Evolutionary conservation across 306 rosid genomes (phyloP).

Genomic region (Crotalaria pallida): DNA sequence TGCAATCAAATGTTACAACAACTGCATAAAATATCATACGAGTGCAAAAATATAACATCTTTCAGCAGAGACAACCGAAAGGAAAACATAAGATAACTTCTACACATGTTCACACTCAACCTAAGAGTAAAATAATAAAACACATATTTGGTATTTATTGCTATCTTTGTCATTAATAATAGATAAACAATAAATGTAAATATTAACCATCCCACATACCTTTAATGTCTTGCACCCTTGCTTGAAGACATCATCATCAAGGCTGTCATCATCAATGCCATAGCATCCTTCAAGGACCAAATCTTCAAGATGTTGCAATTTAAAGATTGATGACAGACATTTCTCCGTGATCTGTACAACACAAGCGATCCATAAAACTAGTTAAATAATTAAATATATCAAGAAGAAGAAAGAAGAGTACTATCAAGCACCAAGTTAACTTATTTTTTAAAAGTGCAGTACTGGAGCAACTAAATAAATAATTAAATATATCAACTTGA

Average conservation of each 20-base stretch:
- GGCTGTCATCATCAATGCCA: constrained; percentile 69
- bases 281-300: constrained; percentile 87
- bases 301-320: constrained; percentile 75
- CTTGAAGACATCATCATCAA: constrained; percentile 41
- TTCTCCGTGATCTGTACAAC: constrained; percentile 68
- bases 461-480: neutral
- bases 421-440: constrained; percentile 13
- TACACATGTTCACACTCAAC: neutral
- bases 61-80: neutral
- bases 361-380: neutral
- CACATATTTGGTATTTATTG: neutral
- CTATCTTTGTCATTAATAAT: neutral
- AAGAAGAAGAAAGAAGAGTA: neutral
- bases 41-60: neutral
- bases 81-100: neutral
- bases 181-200: neutral
- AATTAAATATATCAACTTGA: too few species aligned
- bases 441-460: neutral
- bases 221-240: constrained; percentile 70
- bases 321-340: constrained; percentile 72
- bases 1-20: neutral
- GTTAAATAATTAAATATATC: neutral
- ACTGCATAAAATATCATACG: neutral
- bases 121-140: neutral
- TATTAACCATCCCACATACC: constrained; percentile 46